Conservation (phyloP, 495 filamentous ascomycete species). For the Trichoderma reesei region DNA sequence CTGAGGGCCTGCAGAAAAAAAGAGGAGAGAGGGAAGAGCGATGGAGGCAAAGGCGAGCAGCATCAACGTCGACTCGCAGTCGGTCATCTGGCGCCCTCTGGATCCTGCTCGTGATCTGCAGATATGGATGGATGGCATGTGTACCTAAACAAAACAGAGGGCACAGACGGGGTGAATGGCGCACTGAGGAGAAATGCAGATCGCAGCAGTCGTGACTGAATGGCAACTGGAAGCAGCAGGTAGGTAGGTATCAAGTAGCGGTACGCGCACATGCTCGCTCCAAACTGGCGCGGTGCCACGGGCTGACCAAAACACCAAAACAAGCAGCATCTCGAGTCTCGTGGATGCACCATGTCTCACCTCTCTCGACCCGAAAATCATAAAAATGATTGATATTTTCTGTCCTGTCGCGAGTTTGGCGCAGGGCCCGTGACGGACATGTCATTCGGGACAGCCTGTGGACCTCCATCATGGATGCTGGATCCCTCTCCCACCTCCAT, state of each 20-base stretch:
- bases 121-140: background rate
- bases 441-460: conserved; percentile 3
- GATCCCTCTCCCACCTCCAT: too few species aligned
- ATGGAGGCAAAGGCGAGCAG: too few species aligned
- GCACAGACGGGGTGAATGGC: background rate
- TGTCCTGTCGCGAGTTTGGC: background rate
- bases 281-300: background rate
- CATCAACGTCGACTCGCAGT: too few species aligned
- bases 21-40: background rate
- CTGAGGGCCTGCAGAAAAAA: background rate
- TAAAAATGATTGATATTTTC: background rate
- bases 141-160: background rate
- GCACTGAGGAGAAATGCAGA: background rate
- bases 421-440: conserved; percentile 7
- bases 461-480: background rate
- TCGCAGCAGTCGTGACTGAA: background rate
- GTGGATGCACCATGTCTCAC: background rate
- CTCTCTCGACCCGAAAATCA: too few species aligned
- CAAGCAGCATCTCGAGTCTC: background rate
- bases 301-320: background rate
- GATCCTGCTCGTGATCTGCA: too few species aligned
- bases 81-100: too few species aligned
- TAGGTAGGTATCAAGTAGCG: too few species aligned
- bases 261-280: background rate
- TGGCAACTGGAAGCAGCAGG: too few species aligned